These are phyloP conservation scores for Aspergillus bertholletiae DNA, from an alignment of 495 filamentous ascomycete species.

Conservation along the genomic window DNA sequence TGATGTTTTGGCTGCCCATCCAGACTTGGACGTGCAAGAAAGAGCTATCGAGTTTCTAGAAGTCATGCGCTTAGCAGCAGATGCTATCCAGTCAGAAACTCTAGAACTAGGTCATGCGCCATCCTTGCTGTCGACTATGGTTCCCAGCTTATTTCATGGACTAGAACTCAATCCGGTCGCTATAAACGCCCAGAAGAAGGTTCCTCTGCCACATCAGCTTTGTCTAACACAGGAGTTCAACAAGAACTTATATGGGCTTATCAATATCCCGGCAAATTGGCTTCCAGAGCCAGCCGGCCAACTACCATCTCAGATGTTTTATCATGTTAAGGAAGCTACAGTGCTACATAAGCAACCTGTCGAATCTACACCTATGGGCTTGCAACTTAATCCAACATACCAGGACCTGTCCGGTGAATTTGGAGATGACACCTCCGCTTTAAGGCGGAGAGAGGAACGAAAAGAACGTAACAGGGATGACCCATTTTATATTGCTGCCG, in stretches of 20 bases:
- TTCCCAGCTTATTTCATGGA: constrained; percentile 81
- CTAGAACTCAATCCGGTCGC: constrained; percentile 91
- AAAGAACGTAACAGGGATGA: constrained; percentile 82
- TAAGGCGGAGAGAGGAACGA: constrained; percentile 63
- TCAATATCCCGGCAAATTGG: constrained; percentile 28
- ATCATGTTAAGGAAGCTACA: constrained; percentile 49
- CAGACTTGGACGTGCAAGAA: constrained; percentile 93
- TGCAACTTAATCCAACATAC: constrained; percentile 49
- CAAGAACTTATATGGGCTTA: constrained; percentile 58
- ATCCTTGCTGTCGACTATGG: constrained; percentile 77
- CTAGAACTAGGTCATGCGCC: constrained; percentile 61
- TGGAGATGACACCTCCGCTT: constrained; percentile 57
- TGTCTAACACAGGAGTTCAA: constrained; percentile 81
- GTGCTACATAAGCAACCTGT: constrained; percentile 29
- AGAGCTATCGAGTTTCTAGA: constrained; percentile 89
- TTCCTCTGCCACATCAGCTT: constrained; percentile 70
- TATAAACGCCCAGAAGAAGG: constrained; percentile 75
- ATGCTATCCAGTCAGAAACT: constrained; percentile 67
- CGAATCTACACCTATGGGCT: constrained; percentile 13
- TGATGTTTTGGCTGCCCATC: constrained; percentile 72
- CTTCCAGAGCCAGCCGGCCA: constrained; percentile 2
- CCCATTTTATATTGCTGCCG: constrained; percentile 82
- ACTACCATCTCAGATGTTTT: constrained; percentile 60
- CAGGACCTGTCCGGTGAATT: constrained; percentile 56
- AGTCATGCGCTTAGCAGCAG: constrained; percentile 75